Evolutionary conservation across 257 asterid genomes (phyloP).

Genomic region (Cruciata laevipes): DNA sequence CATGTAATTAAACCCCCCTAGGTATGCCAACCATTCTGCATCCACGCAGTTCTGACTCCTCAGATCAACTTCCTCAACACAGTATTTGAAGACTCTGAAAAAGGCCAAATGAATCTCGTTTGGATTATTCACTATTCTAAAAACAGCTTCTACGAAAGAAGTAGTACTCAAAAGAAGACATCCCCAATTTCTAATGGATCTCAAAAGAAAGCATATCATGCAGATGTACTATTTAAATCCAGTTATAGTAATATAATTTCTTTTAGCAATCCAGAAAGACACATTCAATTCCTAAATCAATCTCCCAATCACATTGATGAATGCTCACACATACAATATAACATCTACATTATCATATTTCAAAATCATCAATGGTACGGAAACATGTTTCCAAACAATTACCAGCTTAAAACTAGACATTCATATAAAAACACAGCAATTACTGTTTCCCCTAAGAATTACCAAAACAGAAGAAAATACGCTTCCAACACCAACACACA

Average conservation of each 20-base stretch:
- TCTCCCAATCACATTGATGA: background rate
- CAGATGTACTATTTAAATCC: background rate
- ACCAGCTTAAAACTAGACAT: background rate
- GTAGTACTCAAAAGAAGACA: too few relatives aligned
- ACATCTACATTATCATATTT: too few relatives aligned
- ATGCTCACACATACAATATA: background rate
- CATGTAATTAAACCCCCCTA: conserved; percentile 73
- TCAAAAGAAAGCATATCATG: background rate
- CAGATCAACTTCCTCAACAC: conserved; percentile 61
- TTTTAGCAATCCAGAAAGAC: background rate
- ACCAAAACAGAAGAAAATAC: background rate
- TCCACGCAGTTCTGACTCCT: conserved; percentile 65
- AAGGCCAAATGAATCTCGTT: conserved; percentile 18
- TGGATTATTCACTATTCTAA: background rate
- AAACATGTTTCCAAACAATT: too few relatives aligned
- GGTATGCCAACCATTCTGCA: conserved; percentile 97
- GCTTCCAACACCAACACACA: background rate
- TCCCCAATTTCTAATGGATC: background rate
- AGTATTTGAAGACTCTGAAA: conserved; percentile 71
- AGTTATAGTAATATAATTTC: background rate
- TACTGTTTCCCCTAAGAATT: background rate
- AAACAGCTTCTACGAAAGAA: background rate
- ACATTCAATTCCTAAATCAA: background rate
- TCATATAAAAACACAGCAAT: background rate
- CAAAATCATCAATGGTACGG: too few relatives aligned